phyloP scores from a whole-genome alignment of 129 eudicot species.

The Lactuca saligna region DNA sequence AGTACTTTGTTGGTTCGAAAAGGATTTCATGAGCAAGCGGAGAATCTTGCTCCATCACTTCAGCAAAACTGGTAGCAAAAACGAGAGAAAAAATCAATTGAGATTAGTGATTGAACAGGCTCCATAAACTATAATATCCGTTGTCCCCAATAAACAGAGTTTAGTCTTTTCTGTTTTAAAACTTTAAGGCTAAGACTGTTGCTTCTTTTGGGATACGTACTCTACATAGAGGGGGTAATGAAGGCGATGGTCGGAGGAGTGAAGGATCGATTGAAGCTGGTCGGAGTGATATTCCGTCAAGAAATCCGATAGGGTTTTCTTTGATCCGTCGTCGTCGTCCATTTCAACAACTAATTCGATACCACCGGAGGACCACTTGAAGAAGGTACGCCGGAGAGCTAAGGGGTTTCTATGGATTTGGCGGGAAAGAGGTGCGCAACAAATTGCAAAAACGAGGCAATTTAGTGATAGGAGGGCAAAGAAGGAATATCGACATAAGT shows the following conservation, averaged over 20 bases:
- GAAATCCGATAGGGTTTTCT: slow-evolving; percentile 47
- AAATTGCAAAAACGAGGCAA: no score
- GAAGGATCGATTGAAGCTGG: slow-evolving; percentile 54
- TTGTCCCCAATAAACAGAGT: background rate
- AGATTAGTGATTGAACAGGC: background rate
- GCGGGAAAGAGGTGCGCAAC: slow-evolving; percentile 25
- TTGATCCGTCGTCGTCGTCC: slow-evolving; percentile 22
- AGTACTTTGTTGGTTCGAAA: slow-evolving; percentile 43
- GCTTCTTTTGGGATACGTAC: slow-evolving; percentile 39
- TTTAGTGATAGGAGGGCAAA: no score
- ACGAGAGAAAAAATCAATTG: background rate
- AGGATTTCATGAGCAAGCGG: slow-evolving; percentile 55
- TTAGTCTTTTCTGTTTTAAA: background rate
- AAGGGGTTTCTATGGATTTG: slow-evolving; percentile 18
- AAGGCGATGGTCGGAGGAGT: slow-evolving; percentile 71
- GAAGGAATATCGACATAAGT: no score
- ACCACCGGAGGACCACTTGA: slow-evolving; percentile 10
- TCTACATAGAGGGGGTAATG: slow-evolving; percentile 80
- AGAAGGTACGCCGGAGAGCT: background rate
- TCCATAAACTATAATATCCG: background rate
- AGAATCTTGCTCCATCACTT: slow-evolving; percentile 66
- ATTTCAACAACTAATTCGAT: slow-evolving; percentile 1
- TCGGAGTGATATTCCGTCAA: slow-evolving; percentile 42
- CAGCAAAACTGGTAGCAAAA: slow-evolving; percentile 57
- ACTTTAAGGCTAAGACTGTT: background rate